A percentile compares a stretch with the other conserved stretches of the same genome.
These are phyloP conservation scores for Tricholoma sp. DNA, from an alignment of 768 basidiomycete genomes.

Conservation along the genomic window DNA sequence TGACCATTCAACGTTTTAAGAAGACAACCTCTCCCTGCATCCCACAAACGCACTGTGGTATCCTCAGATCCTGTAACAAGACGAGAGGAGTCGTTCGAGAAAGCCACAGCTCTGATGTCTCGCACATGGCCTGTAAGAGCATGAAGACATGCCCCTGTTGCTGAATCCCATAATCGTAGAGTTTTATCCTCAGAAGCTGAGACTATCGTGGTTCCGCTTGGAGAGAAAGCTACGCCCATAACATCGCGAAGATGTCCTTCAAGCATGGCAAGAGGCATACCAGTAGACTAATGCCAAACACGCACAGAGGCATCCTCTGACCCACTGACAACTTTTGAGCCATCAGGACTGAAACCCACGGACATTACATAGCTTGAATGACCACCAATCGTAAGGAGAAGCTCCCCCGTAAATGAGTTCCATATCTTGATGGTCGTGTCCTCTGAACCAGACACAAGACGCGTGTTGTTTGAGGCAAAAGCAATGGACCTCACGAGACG, in stretches of 20 bases:
- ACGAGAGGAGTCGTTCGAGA: neutral
- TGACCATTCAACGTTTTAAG: constrained; percentile 1
- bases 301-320: constrained; percentile 6
- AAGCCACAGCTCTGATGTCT: constrained; percentile 1
- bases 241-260: constrained; percentile 4
- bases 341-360: constrained; percentile 1
- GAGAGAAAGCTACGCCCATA: constrained; percentile 4
- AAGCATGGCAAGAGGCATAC: neutral
- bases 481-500: constrained; percentile 8
- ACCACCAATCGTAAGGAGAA: constrained; percentile 1
- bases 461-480: constrained; percentile 2
- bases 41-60: constrained; percentile 4
- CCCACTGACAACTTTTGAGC: constrained; percentile 3
- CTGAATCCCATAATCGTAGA: constrained; percentile 5
- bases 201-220: constrained; percentile 2
- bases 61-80: constrained; percentile 5
- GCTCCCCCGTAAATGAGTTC: constrained; percentile 2
- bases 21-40: neutral
- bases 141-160: neutral
- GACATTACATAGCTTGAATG: constrained; percentile 9
- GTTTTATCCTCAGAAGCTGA: constrained; percentile 8
- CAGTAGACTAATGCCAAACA: constrained; percentile 7
- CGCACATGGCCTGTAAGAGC: constrained; percentile 3
- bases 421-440: constrained; percentile 5
- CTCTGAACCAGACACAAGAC: constrained; percentile 4